Percentiles rank a stretch among this genome's conserved stretches.
These are phyloP conservation scores for Barbatosphaeria neglecta DNA, from an alignment of 495 filamentous ascomycete species.

Conservation along the genomic window DNA sequence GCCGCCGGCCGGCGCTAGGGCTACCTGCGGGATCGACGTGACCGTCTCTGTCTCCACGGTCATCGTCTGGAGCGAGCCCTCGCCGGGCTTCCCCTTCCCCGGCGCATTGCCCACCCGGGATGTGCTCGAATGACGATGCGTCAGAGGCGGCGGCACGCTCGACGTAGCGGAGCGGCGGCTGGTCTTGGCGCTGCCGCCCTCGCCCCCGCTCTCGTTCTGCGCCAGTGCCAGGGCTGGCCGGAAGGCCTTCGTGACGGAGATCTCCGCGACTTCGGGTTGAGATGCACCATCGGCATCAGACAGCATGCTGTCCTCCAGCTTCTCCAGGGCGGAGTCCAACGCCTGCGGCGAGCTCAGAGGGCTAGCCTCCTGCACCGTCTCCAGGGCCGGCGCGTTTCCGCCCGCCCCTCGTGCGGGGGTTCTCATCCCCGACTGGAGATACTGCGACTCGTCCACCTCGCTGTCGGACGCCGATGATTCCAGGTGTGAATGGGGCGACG, in stretches of 20 bases:
- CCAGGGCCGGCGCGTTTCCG: slow-evolving; percentile 58
- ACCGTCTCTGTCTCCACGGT: slow-evolving; percentile 97
- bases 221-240: slow-evolving; percentile 20
- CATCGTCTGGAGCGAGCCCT: slow-evolving; percentile 81
- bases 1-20: slow-evolving; percentile 55
- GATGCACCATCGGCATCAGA: slow-evolving; percentile 25
- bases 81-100: slow-evolving; percentile 47
- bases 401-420: slow-evolving; percentile 56
- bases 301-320: slow-evolving; percentile 35
- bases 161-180: slow-evolving; percentile 17
- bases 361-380: slow-evolving; percentile 89
- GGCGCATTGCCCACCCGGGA: slow-evolving; percentile 25
- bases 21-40: slow-evolving; percentile 80
- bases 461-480: slow-evolving; percentile 25
- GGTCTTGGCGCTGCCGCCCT: slow-evolving; percentile 38
- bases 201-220: slow-evolving; percentile 51
- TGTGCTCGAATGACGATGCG: slow-evolving; percentile 31
- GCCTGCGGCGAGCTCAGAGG: slow-evolving; percentile 59
- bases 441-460: slow-evolving; percentile 41
- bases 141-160: slow-evolving; percentile 26
- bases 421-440: slow-evolving; percentile 41
- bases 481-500: slow-evolving; percentile 26
- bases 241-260: slow-evolving; percentile 16
- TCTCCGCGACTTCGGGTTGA: slow-evolving; percentile 21
- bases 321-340: slow-evolving; percentile 37